phyloP scores from a whole-genome alignment of 2,329 filamentous ascomycete genomes.

The Lachnellula occidentalis region DNA sequence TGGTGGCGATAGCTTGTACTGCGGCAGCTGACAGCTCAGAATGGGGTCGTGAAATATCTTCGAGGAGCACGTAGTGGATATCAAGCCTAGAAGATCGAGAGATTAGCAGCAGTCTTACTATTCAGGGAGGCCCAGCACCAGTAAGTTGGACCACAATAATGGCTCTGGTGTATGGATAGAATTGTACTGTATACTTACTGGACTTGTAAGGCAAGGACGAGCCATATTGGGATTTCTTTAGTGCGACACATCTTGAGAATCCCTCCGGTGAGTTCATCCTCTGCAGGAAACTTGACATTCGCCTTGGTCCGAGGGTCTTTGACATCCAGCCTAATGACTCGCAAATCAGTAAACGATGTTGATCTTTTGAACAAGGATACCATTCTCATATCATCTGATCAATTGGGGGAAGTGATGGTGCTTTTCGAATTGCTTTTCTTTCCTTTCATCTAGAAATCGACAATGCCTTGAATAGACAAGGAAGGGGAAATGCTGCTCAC shows the following conservation, averaged over 20 bases:
- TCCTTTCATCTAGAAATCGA: background rate
- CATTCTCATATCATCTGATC: no score
- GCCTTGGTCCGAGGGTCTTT: background rate
- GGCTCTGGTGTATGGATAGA: background rate
- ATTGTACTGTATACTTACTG: background rate
- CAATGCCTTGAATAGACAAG: background rate
- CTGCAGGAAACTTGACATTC: background rate
- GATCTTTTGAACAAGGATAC: background rate
- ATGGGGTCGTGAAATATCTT: background rate
- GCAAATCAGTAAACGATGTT: background rate
- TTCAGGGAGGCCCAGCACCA: background rate
- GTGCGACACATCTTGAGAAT: background rate
- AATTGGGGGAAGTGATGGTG: no score
- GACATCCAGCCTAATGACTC: background rate
- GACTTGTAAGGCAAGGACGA: conserved; percentile 5
- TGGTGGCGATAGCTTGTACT: background rate
- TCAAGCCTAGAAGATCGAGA: background rate
- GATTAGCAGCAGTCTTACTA: background rate
- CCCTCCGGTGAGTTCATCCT: conserved; percentile 2
- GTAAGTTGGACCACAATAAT: background rate
- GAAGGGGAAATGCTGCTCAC: background rate
- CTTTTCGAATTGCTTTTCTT: no score
- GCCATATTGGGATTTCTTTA: conserved; percentile 4
- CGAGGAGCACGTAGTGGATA: background rate
- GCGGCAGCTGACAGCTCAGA: background rate